Evolutionary conservation across 305 asterid genomes (phyloP).

Genomic region (Fraxinus albicans): DNA sequence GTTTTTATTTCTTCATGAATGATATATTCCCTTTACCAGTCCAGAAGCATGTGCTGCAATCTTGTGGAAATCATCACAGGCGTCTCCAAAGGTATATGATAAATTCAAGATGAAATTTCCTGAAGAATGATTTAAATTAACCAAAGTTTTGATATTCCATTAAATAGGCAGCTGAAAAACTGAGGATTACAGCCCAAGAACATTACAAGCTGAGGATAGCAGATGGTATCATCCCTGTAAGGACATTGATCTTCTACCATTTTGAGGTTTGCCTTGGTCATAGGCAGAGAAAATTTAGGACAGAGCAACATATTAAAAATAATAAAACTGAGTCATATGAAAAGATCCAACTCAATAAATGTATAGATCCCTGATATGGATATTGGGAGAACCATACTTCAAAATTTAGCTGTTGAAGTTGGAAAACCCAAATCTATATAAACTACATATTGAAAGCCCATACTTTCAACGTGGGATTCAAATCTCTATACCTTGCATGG

Average conservation of each 20-base stretch:
- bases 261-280: neutral
- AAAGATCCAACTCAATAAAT: neutral
- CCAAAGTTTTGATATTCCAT: neutral
- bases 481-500: too few relatives aligned
- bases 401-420: too few relatives aligned
- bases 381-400: too few relatives aligned
- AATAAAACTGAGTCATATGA: neutral
- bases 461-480: too few relatives aligned
- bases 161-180: slow-evolving; percentile 49
- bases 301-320: neutral
- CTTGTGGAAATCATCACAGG: slow-evolving; percentile 47
- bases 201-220: slow-evolving; percentile 45
- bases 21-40: slow-evolving; percentile 20
- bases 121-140: neutral
- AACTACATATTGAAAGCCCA: too few relatives aligned
- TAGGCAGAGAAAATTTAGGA: neutral
- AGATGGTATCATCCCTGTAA: slow-evolving; percentile 49
- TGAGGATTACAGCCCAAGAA: slow-evolving; percentile 52
- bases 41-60: slow-evolving; percentile 60
- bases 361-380: neutral
- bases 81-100: slow-evolving; percentile 45
- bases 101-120: neutral
- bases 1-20: neutral
- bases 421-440: too few relatives aligned
- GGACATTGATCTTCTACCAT: slow-evolving; percentile 3